Evolutionary conservation across 805 yeast species (phyloP), one percentile per base, ranked within the genome.

Genomic region (Komagataella mondaviorum): DNA sequence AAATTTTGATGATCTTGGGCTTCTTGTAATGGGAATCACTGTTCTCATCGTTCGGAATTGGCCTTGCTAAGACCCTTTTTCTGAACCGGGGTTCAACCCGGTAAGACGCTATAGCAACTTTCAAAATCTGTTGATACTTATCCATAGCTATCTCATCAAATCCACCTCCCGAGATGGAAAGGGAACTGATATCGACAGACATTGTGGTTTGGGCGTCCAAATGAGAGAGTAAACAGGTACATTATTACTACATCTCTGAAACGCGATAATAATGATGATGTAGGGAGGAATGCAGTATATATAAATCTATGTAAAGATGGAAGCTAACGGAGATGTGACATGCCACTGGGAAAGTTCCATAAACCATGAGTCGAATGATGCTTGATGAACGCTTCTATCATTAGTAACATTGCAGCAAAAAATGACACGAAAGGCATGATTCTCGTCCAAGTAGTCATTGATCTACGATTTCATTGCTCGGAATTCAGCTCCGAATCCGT

Each of bases 61-160:
- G 39, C 14, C 39, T 30, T 2, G 10, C 14, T 30, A 30, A 30
- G 5, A 30, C 3, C 6, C 50, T 68, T 14, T 67, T 70, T 50
- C 73, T 64, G 65, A 82, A 83, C 44, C 88, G 64, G 2, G 86
- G 86, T 62, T 82, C 88, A 53, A 74, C 78, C 51, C 76, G 66
- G 57, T 84, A 82, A 48, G 80, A 83, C 17, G 85, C 61, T 10
- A 85, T 62, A 2, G 83, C 61, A 6, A 80, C 63, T 57, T 81
- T 79, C 48, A 84, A 59, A 1, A 81, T 71, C 30, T 75, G 70
- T 23, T 36, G 30, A 44, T 44, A 36, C 16, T 20, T 23, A n/a
- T 12, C 48, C 39, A 30, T 30, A 10, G 39, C 39, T 30, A 30
- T 30, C 39, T 30, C 39, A 30, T 30, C 39, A 30, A 30, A 30